Evolutionary conservation across 2,329 filamentous ascomycete genomes (phyloP).

Genomic region (Metarhizium robertsii): DNA sequence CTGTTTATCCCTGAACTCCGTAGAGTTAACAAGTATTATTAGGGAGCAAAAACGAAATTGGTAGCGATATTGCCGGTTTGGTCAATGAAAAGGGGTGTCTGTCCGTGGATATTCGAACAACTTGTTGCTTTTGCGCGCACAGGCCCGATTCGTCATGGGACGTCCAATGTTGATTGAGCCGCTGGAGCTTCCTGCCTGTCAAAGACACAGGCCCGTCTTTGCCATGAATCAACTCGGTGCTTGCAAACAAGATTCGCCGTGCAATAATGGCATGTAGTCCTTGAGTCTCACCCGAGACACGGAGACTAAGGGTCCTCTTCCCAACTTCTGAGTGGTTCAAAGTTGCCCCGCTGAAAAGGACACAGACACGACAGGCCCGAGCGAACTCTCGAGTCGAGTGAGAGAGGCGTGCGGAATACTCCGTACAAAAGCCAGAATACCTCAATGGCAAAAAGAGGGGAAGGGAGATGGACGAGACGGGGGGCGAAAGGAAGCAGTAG

Average conservation of each 20-base stretch:
- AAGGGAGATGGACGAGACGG: background rate
- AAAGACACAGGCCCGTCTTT: background rate
- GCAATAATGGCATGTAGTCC: background rate
- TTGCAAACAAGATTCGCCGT: background rate
- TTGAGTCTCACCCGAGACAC: constrained; percentile 6
- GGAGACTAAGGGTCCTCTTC: constrained; percentile 1
- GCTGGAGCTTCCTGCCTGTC: background rate
- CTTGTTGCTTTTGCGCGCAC: background rate
- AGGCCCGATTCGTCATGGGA: background rate
- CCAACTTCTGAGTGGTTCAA: background rate
- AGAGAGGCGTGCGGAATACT: background rate
- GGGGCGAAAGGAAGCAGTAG: background rate
- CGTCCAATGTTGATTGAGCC: background rate
- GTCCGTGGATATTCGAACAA: background rate
- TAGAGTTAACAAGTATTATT: background rate
- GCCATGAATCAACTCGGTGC: background rate
- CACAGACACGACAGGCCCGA: background rate
- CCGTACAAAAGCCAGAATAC: background rate
- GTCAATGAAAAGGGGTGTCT: constrained; percentile 1
- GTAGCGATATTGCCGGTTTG: background rate
- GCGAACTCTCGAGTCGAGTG: background rate
- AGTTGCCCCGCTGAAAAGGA: constrained; percentile 2
- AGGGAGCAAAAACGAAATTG: background rate
- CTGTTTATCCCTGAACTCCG: background rate
- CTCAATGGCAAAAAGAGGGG: background rate